Evolutionary conservation across 2,329 filamentous ascomycete genomes (phyloP).

Genomic region (Pseudogymnoascus sp.): DNA sequence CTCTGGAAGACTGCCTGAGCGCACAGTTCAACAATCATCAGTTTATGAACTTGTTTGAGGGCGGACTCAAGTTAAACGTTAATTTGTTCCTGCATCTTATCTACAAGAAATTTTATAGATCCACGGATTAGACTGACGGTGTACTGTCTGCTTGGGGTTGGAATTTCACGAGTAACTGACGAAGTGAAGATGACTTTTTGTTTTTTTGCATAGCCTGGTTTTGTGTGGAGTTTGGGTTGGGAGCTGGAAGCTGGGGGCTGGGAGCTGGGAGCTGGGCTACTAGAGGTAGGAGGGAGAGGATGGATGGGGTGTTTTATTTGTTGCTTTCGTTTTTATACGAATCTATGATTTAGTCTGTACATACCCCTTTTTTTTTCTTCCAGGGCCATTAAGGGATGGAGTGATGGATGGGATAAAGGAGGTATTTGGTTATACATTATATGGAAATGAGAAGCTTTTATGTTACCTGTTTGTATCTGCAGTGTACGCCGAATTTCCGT

Average conservation of each 20-base stretch:
- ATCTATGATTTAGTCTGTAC: conserved; percentile 6
- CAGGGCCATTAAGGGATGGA: conserved; percentile 3
- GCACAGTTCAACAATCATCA: conserved; percentile 96
- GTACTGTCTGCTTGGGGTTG: neutral
- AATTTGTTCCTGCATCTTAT: conserved; percentile 93
- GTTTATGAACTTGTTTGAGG: conserved; percentile 91
- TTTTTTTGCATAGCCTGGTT: conserved; percentile 8
- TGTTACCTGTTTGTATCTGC: neutral
- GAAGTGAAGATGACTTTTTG: neutral
- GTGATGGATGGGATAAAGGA: neutral
- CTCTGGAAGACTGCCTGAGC: conserved; percentile 87
- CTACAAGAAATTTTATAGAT: conserved; percentile 96
- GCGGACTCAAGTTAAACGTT: conserved; percentile 79
- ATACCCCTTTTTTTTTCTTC: conserved; percentile 6
- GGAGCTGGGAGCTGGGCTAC: neutral
- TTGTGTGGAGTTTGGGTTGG: conserved; percentile 9
- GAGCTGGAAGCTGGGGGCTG: neutral
- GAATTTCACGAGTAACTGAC: neutral
- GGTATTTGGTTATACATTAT: conserved; percentile 10
- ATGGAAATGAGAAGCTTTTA: conserved; percentile 7
- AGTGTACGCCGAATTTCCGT: neutral
- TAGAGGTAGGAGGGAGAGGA: neutral
- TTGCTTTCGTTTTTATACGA: neutral
- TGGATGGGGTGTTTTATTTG: conserved; percentile 6
- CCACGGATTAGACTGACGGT: conserved; percentile 23